Conservation (phyloP, 352 stramenopile species). For the Pilasporangium apinafurcum region DNA sequence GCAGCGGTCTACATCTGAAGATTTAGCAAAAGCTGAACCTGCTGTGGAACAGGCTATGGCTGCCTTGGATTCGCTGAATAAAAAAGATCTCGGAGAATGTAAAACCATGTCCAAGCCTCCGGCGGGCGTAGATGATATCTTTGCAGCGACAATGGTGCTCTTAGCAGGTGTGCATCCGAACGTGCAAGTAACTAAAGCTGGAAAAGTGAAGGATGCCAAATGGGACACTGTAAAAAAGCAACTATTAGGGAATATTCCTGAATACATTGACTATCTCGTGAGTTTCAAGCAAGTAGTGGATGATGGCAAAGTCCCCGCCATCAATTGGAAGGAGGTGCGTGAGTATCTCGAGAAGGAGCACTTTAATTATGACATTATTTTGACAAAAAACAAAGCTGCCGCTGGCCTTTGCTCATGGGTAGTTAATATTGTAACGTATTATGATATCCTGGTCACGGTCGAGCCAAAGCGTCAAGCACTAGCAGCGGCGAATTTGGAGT, state of each 20-base stretch:
- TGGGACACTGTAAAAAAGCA: conserved; percentile 95
- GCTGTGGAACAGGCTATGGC: conserved; percentile 95
- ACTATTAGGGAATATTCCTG: conserved; percentile 91
- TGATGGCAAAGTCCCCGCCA: conserved; percentile 85
- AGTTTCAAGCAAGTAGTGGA: conserved; percentile 93
- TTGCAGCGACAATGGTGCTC: conserved; percentile 90
- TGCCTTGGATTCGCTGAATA: conserved; percentile 93
- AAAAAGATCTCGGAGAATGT: conserved; percentile 95
- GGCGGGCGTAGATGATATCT: conserved; percentile 93
- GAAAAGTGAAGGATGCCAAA: conserved; percentile 94
- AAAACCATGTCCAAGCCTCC: conserved; percentile 96
- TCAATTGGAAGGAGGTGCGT: conserved; percentile 94
- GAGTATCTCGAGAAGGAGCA: conserved; percentile 92
- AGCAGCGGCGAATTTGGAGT: conserved; percentile 86
- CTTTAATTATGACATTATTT: conserved; percentile 94
- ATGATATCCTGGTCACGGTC: conserved; percentile 94
- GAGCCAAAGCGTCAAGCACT: conserved; percentile 93
- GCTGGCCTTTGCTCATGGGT: conserved; percentile 93
- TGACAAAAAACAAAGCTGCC: conserved; percentile 93
- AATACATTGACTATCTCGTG: conserved; percentile 94
- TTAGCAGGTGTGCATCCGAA: conserved; percentile 93
- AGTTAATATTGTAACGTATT: conserved; percentile 96
- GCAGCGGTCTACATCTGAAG: conserved; percentile 79
- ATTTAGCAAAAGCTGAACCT: conserved; percentile 93
- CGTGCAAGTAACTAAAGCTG: conserved; percentile 90